A percentile compares a stretch with the other conserved stretches of the same genome.
phyloP scores from a whole-genome alignment of 345 rosid species.

The Syzygium oleosum region DNA sequence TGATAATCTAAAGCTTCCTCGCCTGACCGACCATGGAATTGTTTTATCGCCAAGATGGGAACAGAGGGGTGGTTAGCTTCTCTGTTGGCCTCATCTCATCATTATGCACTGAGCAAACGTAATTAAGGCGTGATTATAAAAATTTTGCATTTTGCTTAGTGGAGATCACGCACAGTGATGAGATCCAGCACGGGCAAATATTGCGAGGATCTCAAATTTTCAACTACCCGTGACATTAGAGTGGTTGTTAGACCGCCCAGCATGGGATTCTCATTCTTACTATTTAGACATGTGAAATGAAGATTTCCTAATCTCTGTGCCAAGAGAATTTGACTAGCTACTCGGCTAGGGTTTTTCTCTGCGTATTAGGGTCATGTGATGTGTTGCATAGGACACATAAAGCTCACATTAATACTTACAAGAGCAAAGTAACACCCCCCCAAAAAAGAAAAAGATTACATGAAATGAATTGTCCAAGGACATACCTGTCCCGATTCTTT shows the following conservation, averaged over 20 bases:
- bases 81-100: background rate
- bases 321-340: background rate
- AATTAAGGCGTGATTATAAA: background rate
- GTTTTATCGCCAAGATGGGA: background rate
- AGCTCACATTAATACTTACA: background rate
- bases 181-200: background rate
- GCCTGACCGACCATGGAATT: slow-evolving; percentile 2
- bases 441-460: background rate
- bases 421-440: background rate
- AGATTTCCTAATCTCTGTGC: background rate
- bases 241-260: background rate
- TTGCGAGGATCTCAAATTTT: background rate
- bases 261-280: background rate
- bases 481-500: background rate
- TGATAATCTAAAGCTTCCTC: background rate
- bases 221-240: background rate
- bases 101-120: background rate
- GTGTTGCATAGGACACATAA: background rate
- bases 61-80: background rate
- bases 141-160: background rate
- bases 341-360: background rate
- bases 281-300: background rate
- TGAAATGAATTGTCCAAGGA: background rate
- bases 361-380: background rate
- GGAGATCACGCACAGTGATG: background rate